These are phyloP conservation scores for Phytophthora agathidicida DNA, from an alignment of 352 stramenopile species.

Conservation along the genomic window DNA sequence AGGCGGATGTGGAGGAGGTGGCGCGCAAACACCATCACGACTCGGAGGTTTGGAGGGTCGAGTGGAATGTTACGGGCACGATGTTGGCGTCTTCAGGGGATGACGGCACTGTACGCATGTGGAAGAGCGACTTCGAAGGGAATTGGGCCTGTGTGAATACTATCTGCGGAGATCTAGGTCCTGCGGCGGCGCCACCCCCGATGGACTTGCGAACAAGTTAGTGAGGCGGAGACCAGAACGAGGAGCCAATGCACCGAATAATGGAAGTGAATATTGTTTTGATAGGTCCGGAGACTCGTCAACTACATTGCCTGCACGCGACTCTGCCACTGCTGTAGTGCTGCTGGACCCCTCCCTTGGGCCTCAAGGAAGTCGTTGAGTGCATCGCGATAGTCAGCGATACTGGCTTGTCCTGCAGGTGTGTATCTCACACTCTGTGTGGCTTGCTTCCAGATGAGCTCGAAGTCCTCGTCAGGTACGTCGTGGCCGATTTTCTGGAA, in stretches of 20 bases:
- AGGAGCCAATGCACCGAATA: constrained; percentile 1
- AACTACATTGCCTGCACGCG: constrained; percentile 33
- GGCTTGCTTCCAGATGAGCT: constrained; percentile 74
- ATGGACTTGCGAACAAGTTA: constrained; percentile 44
- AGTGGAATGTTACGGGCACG: constrained; percentile 97
- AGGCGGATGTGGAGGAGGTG: constrained; percentile 76
- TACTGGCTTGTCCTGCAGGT: constrained; percentile 45
- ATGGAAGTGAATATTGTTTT: constrained; percentile 25
- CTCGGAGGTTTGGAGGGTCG: constrained; percentile 94
- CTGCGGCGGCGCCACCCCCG: constrained; percentile 31
- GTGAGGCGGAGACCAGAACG: background rate
- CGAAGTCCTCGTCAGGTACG: constrained; percentile 65
- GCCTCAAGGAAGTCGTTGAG: constrained; percentile 75
- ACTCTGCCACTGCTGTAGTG: constrained; percentile 60
- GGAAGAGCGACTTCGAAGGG: constrained; percentile 93
- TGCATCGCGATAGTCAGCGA: constrained; percentile 76
- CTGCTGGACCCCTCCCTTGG: constrained; percentile 46
- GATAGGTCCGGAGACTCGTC: constrained; percentile 4
- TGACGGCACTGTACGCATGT: constrained; percentile 95
- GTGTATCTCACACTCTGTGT: constrained; percentile 50
- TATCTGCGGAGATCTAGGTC: constrained; percentile 75
- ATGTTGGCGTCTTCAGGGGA: constrained; percentile 95
- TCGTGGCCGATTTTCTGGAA: constrained; percentile 77
- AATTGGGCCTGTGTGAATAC: constrained; percentile 93
- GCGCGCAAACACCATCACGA: constrained; percentile 85